phyloP scores from a whole-genome alignment of 2,329 filamentous ascomycete genomes.

The Westerdykella aurantiaca region DNA sequence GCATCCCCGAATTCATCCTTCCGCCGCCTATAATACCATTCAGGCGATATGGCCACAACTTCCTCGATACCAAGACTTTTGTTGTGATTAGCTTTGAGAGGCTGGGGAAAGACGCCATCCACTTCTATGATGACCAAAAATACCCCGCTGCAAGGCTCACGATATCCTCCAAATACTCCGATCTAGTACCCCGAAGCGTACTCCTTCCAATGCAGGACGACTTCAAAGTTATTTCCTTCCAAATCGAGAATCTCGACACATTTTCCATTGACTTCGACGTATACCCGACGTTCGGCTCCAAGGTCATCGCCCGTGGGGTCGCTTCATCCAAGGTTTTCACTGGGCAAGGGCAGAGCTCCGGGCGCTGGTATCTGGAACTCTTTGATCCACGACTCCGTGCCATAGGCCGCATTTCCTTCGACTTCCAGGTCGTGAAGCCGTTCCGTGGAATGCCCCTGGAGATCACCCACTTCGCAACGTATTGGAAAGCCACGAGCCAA shows the following conservation, averaged over 20 bases:
- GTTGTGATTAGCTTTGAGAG: conserved; percentile 87
- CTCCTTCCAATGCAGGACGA: conserved; percentile 95
- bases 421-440: conserved; percentile 92
- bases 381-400: conserved; percentile 88
- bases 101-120: conserved; percentile 64
- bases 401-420: conserved; percentile 91
- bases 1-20: conserved; percentile 81
- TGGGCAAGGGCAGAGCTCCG: conserved; percentile 66
- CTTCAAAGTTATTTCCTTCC: conserved; percentile 87
- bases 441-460: conserved; percentile 89
- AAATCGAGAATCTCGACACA: conserved; percentile 85
- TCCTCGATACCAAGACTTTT: conserved; percentile 95
- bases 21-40: conserved; percentile 95
- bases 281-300: conserved; percentile 94
- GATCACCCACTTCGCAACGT: conserved; percentile 96
- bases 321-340: conserved; percentile 84
- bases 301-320: conserved; percentile 93
- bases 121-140: conserved; percentile 97
- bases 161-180: conserved; percentile 92
- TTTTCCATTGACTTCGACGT: conserved; percentile 97
- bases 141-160: conserved; percentile 92
- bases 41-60: conserved; percentile 93
- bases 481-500: conserved; percentile 98
- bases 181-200: conserved; percentile 93
- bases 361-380: conserved; percentile 76